Base-by-base conservation (phyloP, 768 basidiomycete species). In the Mycena rebaudengoi region DNA sequence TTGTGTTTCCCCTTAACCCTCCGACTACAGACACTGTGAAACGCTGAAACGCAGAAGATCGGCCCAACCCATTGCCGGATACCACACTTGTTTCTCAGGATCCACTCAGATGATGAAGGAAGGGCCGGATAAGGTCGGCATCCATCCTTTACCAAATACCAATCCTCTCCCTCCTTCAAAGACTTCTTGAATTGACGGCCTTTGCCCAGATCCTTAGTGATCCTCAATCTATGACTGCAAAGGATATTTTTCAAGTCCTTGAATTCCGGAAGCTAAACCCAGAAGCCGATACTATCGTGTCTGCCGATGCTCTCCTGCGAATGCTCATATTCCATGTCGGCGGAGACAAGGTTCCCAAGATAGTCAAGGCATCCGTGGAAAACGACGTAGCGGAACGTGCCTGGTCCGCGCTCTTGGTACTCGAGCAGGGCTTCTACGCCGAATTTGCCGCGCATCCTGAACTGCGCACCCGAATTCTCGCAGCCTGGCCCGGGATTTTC, bases 401-500 rank as follows among this genome's bases (percentile, higher is more conserved):
- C 13, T 63, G 54, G 52, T 26, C 54, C 4, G 26, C 53, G 5
- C 18, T 63, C 11, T 10, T 18, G 4, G 54, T 28, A 3, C 40
- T 63, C 10, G 53, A 32, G 4, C 20, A n/a, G 5, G 33, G 37
- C 14, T 63, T 54, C 11, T 18, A 18, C 10, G 21, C 45, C 2
- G 37, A 57, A 18, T 64, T 59, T 16, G 11, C 35, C 10, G 4
- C 39, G 2, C 8, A 48, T 30, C 64, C 51, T 26, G 44, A 37
- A n/a, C 23, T 54, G 5, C 51, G 64, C 33, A 16, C 43, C 13
- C 43, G 48, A 2, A 35, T 65, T 20, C 25, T 60, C 13, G 21
- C 58, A 7, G 58, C 58, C 3, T 65, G 58, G 64, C 50, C 51
- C 5, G 51, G 51, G 0, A 28, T 65, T 5, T 60, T 65, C 58